phyloP scores from a whole-genome alignment of 1,139 yeast species.

The Yamadazyma membranifaciens region DNA sequence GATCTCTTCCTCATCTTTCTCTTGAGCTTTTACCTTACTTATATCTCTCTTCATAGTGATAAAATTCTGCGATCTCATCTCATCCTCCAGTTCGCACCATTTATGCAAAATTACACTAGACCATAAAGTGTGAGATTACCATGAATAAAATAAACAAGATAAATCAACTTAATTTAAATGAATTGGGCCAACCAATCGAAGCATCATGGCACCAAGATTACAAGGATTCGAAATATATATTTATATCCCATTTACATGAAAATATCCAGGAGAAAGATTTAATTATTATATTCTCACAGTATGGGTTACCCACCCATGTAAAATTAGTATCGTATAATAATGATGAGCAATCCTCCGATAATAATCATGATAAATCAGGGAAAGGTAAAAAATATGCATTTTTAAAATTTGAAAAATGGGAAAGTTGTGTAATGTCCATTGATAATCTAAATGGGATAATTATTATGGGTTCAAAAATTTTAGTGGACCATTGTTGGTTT shows the following conservation, averaged over 20 bases:
- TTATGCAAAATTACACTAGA: no score
- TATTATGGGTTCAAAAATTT: constrained; percentile 54
- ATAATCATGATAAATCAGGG: constrained; percentile 32
- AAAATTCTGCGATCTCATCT: constrained; percentile 14
- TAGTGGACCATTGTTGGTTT: constrained; percentile 78
- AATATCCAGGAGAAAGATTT: constrained; percentile 73
- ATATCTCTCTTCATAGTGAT: constrained; percentile 9
- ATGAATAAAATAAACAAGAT: constrained; percentile 52
- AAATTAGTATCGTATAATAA: constrained; percentile 42
- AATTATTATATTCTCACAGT: constrained; percentile 79
- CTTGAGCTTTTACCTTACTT: constrained; percentile 8
- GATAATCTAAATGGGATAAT: constrained; percentile 81
- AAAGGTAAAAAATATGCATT: constrained; percentile 70
- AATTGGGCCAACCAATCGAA: constrained; percentile 59
- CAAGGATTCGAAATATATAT: constrained; percentile 56
- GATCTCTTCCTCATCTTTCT: constrained; percentile 24
- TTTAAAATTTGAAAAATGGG: constrained; percentile 77
- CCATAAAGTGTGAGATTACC: no score
- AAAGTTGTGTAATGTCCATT: constrained; percentile 80
- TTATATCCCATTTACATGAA: constrained; percentile 69
- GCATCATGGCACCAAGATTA: constrained; percentile 90
- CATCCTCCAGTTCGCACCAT: constrained; percentile 6
- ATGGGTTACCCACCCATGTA: constrained; percentile 81
- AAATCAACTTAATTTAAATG: constrained; percentile 63
- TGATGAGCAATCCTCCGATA: no score